Evolutionary conservation across 129 eudicot species (phyloP).

Genomic region (Arctium lappa): DNA sequence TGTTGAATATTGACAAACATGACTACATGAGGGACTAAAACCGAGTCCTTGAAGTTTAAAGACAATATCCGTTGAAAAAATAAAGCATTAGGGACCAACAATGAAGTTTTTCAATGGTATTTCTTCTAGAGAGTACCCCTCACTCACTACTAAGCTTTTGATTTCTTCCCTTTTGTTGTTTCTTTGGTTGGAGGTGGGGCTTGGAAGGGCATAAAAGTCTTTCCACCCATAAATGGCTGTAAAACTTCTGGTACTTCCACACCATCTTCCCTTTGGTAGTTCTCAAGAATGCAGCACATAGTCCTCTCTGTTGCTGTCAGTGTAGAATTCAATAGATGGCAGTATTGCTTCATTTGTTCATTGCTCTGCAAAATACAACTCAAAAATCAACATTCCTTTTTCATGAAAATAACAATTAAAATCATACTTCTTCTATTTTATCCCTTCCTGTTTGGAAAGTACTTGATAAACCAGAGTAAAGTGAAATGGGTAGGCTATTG

Average conservation of each 20-base stretch:
- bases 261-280: conserved; percentile 72
- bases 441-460: background rate
- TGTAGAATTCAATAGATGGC: conserved; percentile 65
- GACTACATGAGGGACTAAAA: no score
- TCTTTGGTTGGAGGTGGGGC: conserved; percentile 35
- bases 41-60: no score
- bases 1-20: no score
- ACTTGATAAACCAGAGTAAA: no score
- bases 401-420: background rate
- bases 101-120: no score
- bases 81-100: no score
- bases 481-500: no score
- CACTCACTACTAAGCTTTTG: conserved; percentile 27
- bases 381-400: background rate
- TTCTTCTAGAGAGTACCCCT: no score
- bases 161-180: conserved; percentile 45
- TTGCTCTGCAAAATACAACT: conserved; percentile 39
- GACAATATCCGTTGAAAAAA: no score
- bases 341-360: conserved; percentile 55
- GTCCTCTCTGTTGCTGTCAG: conserved; percentile 84
- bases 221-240: conserved; percentile 54
- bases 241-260: conserved; percentile 67
- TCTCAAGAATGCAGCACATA: conserved; percentile 66
- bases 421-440: background rate
- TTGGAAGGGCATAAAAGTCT: conserved; percentile 61